Percentiles rank a stretch among this genome's conserved stretches.
Evolutionary conservation across 345 rosid species (phyloP).

Genomic region (Corchorus capsularis): DNA sequence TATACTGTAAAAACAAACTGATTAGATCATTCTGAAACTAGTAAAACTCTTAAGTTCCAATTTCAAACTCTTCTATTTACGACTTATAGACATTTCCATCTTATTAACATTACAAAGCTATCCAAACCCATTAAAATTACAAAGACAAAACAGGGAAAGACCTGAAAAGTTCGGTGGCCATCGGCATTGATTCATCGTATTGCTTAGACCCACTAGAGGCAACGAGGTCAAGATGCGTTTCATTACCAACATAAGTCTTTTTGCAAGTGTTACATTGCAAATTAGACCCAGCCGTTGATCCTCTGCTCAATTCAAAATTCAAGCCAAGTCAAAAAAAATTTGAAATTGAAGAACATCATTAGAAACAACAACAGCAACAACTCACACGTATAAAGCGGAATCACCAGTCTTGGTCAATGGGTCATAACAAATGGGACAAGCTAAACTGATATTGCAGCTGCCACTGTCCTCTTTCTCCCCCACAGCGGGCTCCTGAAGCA

Average conservation of each 20-base stretch:
- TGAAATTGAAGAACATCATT: not conserved
- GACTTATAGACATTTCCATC: not conserved
- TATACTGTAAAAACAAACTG: not conserved
- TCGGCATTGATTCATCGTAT: conserved; percentile 59
- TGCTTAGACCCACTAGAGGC: conserved; percentile 52
- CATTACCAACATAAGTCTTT: conserved; percentile 55
- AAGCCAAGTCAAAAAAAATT: conserved; percentile 14
- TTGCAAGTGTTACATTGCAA: conserved; percentile 67
- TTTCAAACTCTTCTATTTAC: not conserved
- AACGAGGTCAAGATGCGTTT: conserved; percentile 72
- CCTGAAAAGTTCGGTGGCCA: conserved; percentile 60
- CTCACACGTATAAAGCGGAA: conserved; percentile 51
- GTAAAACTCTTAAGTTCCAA: conserved; percentile 28
- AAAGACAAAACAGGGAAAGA: conserved; percentile 9
- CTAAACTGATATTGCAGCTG: conserved; percentile 40
- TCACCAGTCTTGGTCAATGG: conserved; percentile 41
- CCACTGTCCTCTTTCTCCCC: conserved; percentile 35
- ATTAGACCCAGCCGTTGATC: conserved; percentile 36
- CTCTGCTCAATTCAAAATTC: conserved; percentile 40
- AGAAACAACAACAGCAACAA: not conserved
- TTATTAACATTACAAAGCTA: not conserved
- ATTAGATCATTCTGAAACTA: conserved; percentile 36
- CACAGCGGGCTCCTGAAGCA: conserved; percentile 35
- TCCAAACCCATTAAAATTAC: not conserved
- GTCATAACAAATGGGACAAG: conserved; percentile 82